Percentiles rank a stretch among this genome's conserved stretches.
Conservation (phyloP, 345 rosid genomes). For the Erodium maritimum region DNA sequence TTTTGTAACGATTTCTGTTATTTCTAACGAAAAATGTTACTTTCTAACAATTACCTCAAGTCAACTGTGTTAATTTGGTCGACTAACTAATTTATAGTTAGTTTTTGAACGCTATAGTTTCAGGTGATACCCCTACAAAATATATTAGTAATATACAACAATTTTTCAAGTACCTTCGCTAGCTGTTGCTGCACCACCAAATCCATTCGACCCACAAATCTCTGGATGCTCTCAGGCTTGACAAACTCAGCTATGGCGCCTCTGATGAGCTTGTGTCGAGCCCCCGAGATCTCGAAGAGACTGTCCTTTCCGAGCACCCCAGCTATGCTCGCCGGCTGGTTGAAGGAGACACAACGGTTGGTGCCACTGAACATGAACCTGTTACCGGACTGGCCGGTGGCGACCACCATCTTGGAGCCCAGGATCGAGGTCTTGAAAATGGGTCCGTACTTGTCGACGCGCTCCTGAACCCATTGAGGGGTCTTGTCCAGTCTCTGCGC, state of each 20-base stretch:
- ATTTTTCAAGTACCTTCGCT: constrained; percentile 3
- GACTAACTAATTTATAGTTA: too few relatives aligned
- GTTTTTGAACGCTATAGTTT: too few relatives aligned
- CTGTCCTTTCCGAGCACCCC: constrained; percentile 15
- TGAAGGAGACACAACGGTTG: constrained; percentile 9
- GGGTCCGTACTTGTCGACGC: background rate
- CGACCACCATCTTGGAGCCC: constrained; percentile 5
- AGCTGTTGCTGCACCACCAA: constrained; percentile 12
- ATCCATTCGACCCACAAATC: constrained; percentile 10
- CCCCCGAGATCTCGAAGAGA: constrained; percentile 14
- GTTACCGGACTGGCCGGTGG: constrained; percentile 5
- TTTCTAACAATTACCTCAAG: too few relatives aligned
- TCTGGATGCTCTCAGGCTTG: constrained; percentile 15
- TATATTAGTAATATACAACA: too few relatives aligned
- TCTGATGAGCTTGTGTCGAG: constrained; percentile 14
- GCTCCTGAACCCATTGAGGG: background rate
- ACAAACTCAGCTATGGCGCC: constrained; percentile 11
- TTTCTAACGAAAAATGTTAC: too few relatives aligned
- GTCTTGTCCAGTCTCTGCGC: too few relatives aligned
- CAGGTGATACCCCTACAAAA: too few relatives aligned
- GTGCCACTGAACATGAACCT: constrained; percentile 4
- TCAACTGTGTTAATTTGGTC: too few relatives aligned
- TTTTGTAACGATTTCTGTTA: too few relatives aligned
- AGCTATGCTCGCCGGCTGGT: constrained; percentile 10
- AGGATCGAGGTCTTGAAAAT: constrained; percentile 3